These are phyloP conservation scores for Salix dunnii DNA, from an alignment of 345 rosid genomes.

Conservation along the genomic window DNA sequence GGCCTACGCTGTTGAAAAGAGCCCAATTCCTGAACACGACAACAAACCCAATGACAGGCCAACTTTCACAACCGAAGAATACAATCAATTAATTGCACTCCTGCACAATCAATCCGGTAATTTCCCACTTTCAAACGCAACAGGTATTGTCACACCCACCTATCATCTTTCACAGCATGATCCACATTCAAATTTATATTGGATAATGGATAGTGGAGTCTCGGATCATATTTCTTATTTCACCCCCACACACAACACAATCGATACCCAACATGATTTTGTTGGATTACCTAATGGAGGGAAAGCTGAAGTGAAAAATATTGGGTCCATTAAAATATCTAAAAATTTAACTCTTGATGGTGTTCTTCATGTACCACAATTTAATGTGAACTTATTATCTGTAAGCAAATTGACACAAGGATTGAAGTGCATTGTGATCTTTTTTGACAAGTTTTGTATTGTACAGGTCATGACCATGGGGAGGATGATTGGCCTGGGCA, in stretches of 20 bases:
- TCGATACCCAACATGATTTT: not conserved
- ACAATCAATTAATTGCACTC: not conserved
- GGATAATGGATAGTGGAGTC: not conserved
- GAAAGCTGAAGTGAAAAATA: not conserved
- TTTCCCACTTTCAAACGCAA: not conserved
- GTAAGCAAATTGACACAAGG: slow-evolving; percentile 2
- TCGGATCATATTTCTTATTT: not conserved
- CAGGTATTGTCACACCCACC: not conserved
- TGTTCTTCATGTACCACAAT: slow-evolving; percentile 2
- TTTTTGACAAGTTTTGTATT: not conserved
- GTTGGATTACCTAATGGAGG: not conserved
- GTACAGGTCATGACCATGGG: not conserved
- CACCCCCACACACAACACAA: not conserved
- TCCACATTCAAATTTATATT: not conserved
- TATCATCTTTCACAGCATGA: not conserved
- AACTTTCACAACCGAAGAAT: not conserved
- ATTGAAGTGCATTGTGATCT: not conserved
- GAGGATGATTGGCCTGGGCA: slow-evolving; percentile 15
- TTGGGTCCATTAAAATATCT: not conserved
- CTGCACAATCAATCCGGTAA: not conserved
- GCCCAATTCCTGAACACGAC: not conserved
- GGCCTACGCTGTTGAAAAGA: not conserved
- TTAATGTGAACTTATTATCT: slow-evolving; percentile 14
- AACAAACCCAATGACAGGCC: not conserved
- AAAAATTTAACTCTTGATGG: not conserved